Evolutionary conservation across 495 filamentous ascomycete species (phyloP).

Genomic region (Podospora conica): DNA sequence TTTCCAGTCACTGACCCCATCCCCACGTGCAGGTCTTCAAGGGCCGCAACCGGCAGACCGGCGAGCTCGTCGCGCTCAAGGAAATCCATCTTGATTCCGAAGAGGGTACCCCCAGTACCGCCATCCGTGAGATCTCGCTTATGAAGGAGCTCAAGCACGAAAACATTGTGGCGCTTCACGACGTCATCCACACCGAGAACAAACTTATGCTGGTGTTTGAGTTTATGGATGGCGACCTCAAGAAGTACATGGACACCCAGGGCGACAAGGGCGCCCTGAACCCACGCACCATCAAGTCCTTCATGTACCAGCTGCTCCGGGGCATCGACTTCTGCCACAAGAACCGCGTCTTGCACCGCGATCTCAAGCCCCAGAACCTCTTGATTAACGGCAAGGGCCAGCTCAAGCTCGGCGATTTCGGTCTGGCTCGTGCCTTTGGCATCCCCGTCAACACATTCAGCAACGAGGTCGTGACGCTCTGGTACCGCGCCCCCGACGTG

Average conservation of each 20-base stretch:
- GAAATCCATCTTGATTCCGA: conserved; percentile 99
- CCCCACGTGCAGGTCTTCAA: conserved; percentile 74
- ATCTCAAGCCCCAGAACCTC: conserved; percentile 92
- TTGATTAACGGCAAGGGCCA: conserved; percentile 89
- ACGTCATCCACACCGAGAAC: conserved; percentile 99
- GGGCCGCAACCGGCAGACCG: conserved; percentile 91
- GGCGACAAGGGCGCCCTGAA: conserved; percentile 79
- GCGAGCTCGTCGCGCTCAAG: conserved; percentile 93
- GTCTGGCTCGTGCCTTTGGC: conserved; percentile 85
- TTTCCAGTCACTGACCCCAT: conserved; percentile 6
- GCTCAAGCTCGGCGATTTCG: conserved; percentile 93
- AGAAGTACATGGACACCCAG: conserved; percentile 96
- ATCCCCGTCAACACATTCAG: conserved; percentile 98
- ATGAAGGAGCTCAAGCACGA: conserved; percentile 99
- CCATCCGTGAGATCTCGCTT: conserved; percentile 95
- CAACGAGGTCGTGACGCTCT: conserved; percentile 94
- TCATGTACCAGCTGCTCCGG: conserved; percentile 92
- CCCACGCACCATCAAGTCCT: conserved; percentile 84
- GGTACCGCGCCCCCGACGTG: conserved; percentile 94
- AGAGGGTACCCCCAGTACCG: conserved; percentile 96
- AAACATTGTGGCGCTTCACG: conserved; percentile 94
- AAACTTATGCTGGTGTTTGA: conserved; percentile 99
- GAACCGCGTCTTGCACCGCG: conserved; percentile 91
- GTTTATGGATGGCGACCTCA: conserved; percentile 97
- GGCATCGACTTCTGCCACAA: conserved; percentile 97